Conservation (phyloP, 257 asterid species). For the Lycium barbarum region DNA sequence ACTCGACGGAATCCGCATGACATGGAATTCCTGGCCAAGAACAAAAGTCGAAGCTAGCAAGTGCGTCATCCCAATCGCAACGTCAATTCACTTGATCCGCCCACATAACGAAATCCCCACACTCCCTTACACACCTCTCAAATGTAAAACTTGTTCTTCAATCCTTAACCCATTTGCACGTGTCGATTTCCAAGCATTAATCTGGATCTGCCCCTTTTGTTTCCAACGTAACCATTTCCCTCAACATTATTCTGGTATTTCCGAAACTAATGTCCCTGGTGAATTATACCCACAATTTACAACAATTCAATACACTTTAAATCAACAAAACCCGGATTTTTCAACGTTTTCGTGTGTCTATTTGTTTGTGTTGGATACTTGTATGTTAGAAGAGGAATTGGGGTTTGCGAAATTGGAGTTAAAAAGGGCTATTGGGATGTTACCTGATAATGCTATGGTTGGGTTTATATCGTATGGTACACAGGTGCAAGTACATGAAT, state of each 20-base stretch:
- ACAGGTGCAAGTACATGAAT: conserved; percentile 95
- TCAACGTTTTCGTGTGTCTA: conserved; percentile 54
- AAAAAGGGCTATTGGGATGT: conserved; percentile 84
- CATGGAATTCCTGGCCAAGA: conserved; percentile 92
- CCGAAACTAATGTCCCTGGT: conserved; percentile 80
- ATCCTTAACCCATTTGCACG: conserved; percentile 79
- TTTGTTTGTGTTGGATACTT: conserved; percentile 87
- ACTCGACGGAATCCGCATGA: conserved; percentile 91
- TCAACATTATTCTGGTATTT: conserved; percentile 64
- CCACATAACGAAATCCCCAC: conserved; percentile 75
- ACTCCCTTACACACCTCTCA: conserved; percentile 77
- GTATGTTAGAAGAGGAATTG: conserved; percentile 94
- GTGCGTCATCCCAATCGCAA: conserved; percentile 98
- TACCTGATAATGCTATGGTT: conserved; percentile 93
- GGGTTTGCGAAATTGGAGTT: conserved; percentile 80
- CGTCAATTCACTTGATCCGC: conserved; percentile 89
- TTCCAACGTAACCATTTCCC: conserved; percentile 87
- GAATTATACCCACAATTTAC: conserved; percentile 87
- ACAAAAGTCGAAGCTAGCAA: conserved; percentile 93
- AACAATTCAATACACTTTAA: conserved; percentile 66
- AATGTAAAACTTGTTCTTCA: conserved; percentile 90
- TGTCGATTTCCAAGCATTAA: conserved; percentile 81
- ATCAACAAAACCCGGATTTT: conserved; percentile 30
- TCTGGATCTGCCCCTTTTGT: conserved; percentile 99
- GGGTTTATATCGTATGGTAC: conserved; percentile 95